Evolutionary conservation across 371 early-diverging fungal genomes (phyloP), one percentile per base, ranked within the genome.

Genomic region (Umbelopsis sp.): DNA sequence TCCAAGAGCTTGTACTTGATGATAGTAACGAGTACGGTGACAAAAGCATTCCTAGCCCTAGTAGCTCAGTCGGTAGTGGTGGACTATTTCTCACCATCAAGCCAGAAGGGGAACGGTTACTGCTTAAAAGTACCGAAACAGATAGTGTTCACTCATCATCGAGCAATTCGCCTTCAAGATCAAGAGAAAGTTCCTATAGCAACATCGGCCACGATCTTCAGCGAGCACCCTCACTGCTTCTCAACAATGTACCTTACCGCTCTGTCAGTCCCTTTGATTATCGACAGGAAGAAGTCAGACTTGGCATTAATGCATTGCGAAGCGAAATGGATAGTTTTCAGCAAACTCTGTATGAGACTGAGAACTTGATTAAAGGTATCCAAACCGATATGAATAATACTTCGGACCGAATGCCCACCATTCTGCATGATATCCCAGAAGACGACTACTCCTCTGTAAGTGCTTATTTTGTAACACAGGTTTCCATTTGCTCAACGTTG

Each of bases 361-460:
- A 83, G 69, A 67, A 69, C 4, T 50, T 78, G 24, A 72, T 83
- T 9, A 70, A 73, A 11, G 67, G 73, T 65, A 75, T 83, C 8
- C 79, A 80, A 53, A 52, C 65, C 32, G 80, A 83, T 65, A 74
- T 83, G 67, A 68, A 73, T 41, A 72, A 74, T 70, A 77, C 79
- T 18, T 69, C 71, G 22, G 65, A 66, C 51, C 48, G 70, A 11
- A 77, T 83, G 78, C 72, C 77, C 11, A 68, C 68, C 0, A 76
- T 77, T 50, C 73, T 83, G 9, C 77, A 80, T 65, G 80, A 80
- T 69, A 79, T 83, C 11, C 80, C 83, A 1, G 78, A 80, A 66
- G 65, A 74, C 1, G 76, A 80, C 69, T 80, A 79, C 45, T 80
- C 81, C 62, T 74, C 76, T 22, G 80, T 83, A 75, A 74, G 73